Conservation (phyloP, 192 early-diverging fungal genomes). For the Umbelopsis isabellina region DNA sequence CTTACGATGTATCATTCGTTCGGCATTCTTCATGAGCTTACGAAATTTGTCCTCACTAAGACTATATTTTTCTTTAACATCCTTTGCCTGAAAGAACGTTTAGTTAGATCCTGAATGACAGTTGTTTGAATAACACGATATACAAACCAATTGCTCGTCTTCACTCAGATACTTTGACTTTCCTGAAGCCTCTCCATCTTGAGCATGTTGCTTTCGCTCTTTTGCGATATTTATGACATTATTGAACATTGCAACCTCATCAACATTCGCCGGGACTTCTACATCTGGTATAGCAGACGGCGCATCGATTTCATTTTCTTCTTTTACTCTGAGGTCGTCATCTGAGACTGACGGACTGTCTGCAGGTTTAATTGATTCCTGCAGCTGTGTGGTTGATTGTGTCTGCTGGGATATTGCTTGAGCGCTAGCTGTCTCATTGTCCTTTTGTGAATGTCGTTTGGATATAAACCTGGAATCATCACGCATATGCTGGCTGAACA, state of each 20-base stretch:
- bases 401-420: not conserved
- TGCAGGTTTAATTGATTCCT: not conserved
- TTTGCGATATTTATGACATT: constrained; percentile 26
- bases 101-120: not conserved
- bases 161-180: constrained; percentile 30
- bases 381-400: not conserved
- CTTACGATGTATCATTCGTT: constrained; percentile 33
- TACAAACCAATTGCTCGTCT: constrained; percentile 49
- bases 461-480: not conserved
- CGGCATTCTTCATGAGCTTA: constrained; percentile 54
- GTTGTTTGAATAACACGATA: not conserved
- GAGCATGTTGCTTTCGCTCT: constrained; percentile 27
- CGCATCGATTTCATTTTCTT: not conserved
- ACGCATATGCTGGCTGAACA: not conserved
- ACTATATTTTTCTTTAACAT: constrained; percentile 58
- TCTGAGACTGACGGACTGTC: not conserved
- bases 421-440: not conserved
- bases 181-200: constrained; percentile 20
- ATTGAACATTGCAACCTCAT: constrained; percentile 48
- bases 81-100: constrained; percentile 43
- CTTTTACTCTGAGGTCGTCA: not conserved
- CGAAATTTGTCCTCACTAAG: constrained; percentile 52
- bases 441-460: not conserved
- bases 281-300: constrained; percentile 13
- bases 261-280: constrained; percentile 39